Base-by-base conservation (phyloP, 2,329 filamentous ascomycete species). In the Ophiognomonia clavigignenti-juglandacearum region DNA sequence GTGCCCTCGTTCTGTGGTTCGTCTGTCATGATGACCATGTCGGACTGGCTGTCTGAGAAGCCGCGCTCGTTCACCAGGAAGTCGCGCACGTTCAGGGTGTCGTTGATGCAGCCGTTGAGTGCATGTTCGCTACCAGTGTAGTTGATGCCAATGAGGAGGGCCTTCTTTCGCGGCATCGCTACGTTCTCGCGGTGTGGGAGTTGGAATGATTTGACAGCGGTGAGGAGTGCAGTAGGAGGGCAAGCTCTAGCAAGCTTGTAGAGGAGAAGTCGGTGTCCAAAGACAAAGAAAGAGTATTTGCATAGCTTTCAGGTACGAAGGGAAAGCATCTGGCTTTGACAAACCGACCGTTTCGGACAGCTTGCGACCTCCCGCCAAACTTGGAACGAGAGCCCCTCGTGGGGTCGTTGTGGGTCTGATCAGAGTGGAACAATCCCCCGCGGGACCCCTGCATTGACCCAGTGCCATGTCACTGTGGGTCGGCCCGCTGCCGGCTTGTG, bases 51-150 rank as follows among this genome's bases (percentile, higher is more conserved):
- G 19, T 59, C 50, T 13, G 61, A 60, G 54, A 64, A 69, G 18
- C 65, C 65, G 34, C 64, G 57, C 26, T 68, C 62, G 47, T 60
- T 53, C 39, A 66, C 58, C 11, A 69, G 56, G 53, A 66, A 69
- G 19, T 64, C 58, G 20, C 58, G 59, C 41, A 68, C 57, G 39
- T 68, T 68, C 44, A 55, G 45, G 4, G 60, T 57, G 45, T 69
- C 66, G 43, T 66, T 65, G 52, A 64, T 79, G 59, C 78, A 82
- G 24, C 78, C 78, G 49, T 73, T 66, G 36, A 82, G 70, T 64
- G 80, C 72, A 39, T 76, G 75, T 32, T 71, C 61, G 57, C 78
- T 74, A 46, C 74, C 71, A 53, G 77, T 75, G 63, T 82, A 82
- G 65, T 82, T 82, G 66, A 82, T 80, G 42, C 78, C 78, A 40